Conservation (phyloP, 1,284 basidiomycete species). For the Exobasidium cylindrosporum region DNA sequence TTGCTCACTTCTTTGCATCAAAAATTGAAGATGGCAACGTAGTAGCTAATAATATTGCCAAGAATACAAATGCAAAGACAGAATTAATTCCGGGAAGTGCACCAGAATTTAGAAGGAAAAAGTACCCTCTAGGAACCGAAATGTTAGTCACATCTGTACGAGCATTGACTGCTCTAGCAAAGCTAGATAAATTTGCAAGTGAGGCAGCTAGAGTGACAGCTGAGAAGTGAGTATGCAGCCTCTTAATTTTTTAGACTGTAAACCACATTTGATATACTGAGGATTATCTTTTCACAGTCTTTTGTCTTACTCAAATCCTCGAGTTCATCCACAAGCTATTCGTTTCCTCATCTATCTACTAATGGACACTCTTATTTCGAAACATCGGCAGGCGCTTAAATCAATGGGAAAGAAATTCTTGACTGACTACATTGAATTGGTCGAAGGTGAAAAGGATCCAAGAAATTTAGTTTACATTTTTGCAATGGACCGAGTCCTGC, state of each 20-base stretch:
- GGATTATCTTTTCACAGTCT: neutral
- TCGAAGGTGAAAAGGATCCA: constrained; percentile 95
- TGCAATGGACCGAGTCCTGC: constrained; percentile 75
- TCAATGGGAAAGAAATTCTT: constrained; percentile 60
- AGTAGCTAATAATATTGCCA: constrained; percentile 36
- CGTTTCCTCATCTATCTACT: constrained; percentile 79
- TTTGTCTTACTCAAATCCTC: constrained; percentile 73
- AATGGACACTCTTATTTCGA: constrained; percentile 74
- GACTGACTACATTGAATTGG: constrained; percentile 72
- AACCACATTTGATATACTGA: neutral
- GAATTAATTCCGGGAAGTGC: constrained; percentile 33
- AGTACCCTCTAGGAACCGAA: constrained; percentile 29
- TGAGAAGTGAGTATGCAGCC: constrained; percentile 61
- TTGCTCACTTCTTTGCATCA: constrained; percentile 76
- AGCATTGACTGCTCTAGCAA: constrained; percentile 69
- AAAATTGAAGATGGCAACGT: constrained; percentile 78
- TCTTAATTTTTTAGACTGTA: no score
- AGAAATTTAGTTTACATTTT: constrained; percentile 88
- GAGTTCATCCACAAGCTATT: constrained; percentile 74
- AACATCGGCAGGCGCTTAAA: constrained; percentile 60
- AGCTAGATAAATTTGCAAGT: constrained; percentile 66
- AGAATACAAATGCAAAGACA: constrained; percentile 27
- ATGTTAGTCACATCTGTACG: constrained; percentile 59
- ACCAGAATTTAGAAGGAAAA: constrained; percentile 12
- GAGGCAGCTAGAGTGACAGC: constrained; percentile 69